Evolutionary conservation across 2,329 filamentous ascomycete species (phyloP).

Genomic region (Trichoderma koningiopsis): DNA sequence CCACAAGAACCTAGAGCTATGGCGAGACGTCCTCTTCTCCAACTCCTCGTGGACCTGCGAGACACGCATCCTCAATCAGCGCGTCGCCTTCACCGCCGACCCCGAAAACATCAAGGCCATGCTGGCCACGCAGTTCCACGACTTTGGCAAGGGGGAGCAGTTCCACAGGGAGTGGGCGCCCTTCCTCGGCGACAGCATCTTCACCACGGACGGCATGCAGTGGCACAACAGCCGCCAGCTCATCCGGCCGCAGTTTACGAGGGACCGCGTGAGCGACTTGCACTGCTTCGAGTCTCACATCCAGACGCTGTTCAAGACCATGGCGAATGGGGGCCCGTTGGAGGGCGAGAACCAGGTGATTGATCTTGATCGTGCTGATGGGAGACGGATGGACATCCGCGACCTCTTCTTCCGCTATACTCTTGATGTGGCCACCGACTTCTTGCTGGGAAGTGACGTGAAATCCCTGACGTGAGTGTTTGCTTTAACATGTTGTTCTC

Average conservation of each 20-base stretch:
- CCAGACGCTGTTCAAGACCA: conserved; percentile 68
- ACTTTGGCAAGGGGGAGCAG: conserved; percentile 77
- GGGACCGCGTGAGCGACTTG: conserved; percentile 80
- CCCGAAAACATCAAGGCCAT: conserved; percentile 90
- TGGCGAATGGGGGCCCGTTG: conserved; percentile 60
- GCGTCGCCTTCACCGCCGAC: conserved; percentile 76
- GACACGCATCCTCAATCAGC: conserved; percentile 53
- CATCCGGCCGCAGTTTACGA: conserved; percentile 83
- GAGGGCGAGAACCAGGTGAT: conserved; percentile 65
- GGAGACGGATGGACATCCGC: conserved; percentile 67
- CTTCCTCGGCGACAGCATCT: conserved; percentile 74
- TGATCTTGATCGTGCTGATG: conserved; percentile 62
- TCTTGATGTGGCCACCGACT: conserved; percentile 83
- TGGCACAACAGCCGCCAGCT: conserved; percentile 84
- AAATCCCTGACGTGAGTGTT: conserved; percentile 56
- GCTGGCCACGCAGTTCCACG: conserved; percentile 77
- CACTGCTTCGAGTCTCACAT: conserved; percentile 80
- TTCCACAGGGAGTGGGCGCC: conserved; percentile 77
- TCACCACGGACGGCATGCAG: conserved; percentile 73
- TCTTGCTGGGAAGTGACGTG: conserved; percentile 77
- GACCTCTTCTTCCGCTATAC: conserved; percentile 84
- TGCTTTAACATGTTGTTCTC: not conserved
- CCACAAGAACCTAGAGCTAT: conserved; percentile 63
- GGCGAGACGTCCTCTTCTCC: conserved; percentile 54
- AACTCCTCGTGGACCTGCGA: conserved; percentile 61